Evolutionary conservation across 805 yeast species (phyloP).

Genomic region (Yarrowia deformans): DNA sequence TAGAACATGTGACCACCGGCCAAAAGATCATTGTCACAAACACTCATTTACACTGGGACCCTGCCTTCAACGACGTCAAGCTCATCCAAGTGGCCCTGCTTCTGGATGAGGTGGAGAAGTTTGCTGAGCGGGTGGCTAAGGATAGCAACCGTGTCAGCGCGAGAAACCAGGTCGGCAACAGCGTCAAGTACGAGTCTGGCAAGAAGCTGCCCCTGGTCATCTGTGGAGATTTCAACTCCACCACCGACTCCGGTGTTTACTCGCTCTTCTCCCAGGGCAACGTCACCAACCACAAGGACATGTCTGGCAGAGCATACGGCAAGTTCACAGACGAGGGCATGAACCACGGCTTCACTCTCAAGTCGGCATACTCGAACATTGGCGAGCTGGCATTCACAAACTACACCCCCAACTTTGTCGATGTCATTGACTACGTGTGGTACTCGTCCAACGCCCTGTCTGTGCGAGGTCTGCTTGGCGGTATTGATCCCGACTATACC

Average conservation of each 20-base stretch:
- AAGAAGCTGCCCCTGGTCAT: conserved; percentile 75
- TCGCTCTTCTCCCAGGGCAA: conserved; percentile 84
- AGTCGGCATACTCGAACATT: conserved; percentile 81
- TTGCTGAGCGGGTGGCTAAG: conserved; percentile 58
- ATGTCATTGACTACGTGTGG: conserved; percentile 96
- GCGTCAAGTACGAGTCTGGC: conserved; percentile 54
- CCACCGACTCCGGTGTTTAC: conserved; percentile 86
- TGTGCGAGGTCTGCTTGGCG: conserved; percentile 86
- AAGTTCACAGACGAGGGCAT: conserved; percentile 87
- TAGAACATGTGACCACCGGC: conserved; percentile 77
- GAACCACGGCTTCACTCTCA: conserved; percentile 78
- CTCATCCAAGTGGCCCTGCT: conserved; percentile 93
- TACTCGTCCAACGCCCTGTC: conserved; percentile 80
- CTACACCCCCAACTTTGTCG: conserved; percentile 90
- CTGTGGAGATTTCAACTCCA: conserved; percentile 96
- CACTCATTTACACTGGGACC: conserved; percentile 99
- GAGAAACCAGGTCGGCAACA: conserved; percentile 40
- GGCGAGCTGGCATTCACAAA: conserved; percentile 95
- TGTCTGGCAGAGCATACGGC: conserved; percentile 89
- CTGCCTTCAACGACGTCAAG: conserved; percentile 93
- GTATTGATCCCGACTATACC: conserved; percentile 79
- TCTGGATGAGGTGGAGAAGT: conserved; percentile 80
- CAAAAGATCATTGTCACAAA: conserved; percentile 78
- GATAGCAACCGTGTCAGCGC: conserved; percentile 33
- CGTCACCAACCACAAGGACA: conserved; percentile 79